These are phyloP conservation scores for Knoxia roxburghii DNA, from an alignment of 257 asterid genomes.

Conservation along the genomic window DNA sequence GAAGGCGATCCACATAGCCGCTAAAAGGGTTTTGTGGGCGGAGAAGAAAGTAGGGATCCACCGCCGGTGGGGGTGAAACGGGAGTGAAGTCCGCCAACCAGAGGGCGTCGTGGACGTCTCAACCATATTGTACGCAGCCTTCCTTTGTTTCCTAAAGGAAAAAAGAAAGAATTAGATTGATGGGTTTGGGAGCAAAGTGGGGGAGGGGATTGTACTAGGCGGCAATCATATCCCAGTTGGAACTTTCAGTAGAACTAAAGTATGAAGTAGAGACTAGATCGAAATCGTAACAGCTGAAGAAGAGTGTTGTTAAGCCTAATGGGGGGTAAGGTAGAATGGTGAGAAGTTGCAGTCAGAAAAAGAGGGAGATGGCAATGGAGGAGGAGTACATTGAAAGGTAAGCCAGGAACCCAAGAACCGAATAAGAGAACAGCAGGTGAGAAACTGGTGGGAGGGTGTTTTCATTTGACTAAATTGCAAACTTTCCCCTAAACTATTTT, in stretches of 20 bases:
- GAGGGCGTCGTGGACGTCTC: constrained; percentile 22
- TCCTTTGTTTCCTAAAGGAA: neutral
- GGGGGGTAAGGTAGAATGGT: constrained; percentile 32
- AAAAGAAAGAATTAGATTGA: neutral
- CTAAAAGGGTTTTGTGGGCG: constrained; percentile 27
- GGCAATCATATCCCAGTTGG: neutral
- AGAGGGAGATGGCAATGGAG: constrained; percentile 17
- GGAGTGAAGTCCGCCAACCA: constrained; percentile 19
- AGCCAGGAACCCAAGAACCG: constrained; percentile 22
- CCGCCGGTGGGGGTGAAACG: constrained; percentile 28
- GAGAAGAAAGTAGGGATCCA: constrained; percentile 31
- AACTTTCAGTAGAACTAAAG: neutral
- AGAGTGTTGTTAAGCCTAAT: neutral
- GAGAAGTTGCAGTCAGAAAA: constrained; percentile 32
- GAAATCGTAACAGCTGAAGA: too few relatives aligned
- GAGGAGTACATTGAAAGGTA: constrained; percentile 52
- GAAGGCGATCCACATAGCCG: constrained; percentile 33
- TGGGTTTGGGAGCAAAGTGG: constrained; percentile 2
- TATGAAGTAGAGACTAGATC: neutral
- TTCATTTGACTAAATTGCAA: too few relatives aligned
- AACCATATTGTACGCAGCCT: constrained; percentile 11
- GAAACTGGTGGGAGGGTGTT: constrained; percentile 4
- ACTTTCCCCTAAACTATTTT: too few relatives aligned
- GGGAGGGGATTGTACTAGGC: neutral
- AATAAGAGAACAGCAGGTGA: neutral